Percentiles rank a stretch among this genome's conserved stretches.
Evolutionary conservation across 768 basidiomycete genomes (phyloP).

Genomic region (Lepiota subincarnata): DNA sequence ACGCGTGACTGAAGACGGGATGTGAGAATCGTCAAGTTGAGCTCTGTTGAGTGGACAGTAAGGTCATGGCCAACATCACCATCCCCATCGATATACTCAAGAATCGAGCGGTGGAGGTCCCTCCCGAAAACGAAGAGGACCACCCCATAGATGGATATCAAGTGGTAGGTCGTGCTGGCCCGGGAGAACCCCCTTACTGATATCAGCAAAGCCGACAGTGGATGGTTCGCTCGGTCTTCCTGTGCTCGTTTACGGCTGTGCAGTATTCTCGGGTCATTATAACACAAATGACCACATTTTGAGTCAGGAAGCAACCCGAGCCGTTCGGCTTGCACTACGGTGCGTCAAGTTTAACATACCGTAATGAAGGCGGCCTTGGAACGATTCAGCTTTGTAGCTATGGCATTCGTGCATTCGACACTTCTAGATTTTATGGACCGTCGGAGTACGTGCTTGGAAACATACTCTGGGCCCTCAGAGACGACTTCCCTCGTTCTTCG

Average conservation of each 20-base stretch:
- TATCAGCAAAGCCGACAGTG: conserved; percentile 24
- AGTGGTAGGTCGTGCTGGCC: conserved; percentile 26
- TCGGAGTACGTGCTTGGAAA: conserved; percentile 77
- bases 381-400: conserved; percentile 46
- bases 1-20: too few species aligned
- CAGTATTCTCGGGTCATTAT: conserved; percentile 62
- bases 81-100: not conserved
- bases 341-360: conserved; percentile 25
- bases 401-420: conserved; percentile 80
- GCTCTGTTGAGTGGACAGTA: not conserved
- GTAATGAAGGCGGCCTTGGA: not conserved
- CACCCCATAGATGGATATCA: conserved; percentile 32
- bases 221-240: conserved; percentile 36
- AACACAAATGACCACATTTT: conserved; percentile 56
- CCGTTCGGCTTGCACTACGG: conserved; percentile 74
- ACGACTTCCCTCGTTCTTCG: conserved; percentile 72
- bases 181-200: not conserved
- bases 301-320: conserved; percentile 55
- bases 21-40: too few species aligned
- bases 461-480: conserved; percentile 51
- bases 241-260: conserved; percentile 67
- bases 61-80: not conserved
- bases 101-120: conserved; percentile 3
- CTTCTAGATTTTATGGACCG: conserved; percentile 73
- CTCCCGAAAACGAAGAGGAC: conserved; percentile 31